Percentiles rank a stretch among this genome's conserved stretches.
Conservation (phyloP, 2,329 filamentous ascomycete genomes). For the Epichloe aotearoae region DNA sequence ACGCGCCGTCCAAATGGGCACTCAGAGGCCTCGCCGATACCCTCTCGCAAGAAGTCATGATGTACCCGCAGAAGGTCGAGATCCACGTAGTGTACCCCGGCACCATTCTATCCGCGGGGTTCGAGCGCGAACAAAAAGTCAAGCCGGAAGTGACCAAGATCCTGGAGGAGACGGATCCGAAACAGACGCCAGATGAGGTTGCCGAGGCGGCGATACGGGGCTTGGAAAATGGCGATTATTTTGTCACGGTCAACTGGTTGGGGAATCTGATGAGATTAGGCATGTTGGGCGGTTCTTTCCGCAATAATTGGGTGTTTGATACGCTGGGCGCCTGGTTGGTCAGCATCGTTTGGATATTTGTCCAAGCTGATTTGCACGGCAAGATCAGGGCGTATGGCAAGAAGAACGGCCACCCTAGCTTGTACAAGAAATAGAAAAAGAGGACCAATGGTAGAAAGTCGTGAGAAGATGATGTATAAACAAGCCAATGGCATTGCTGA, state of each 20-base stretch:
- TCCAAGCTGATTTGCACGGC: slow-evolving; percentile 39
- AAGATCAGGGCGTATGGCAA: slow-evolving; percentile 44
- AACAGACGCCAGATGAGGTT: slow-evolving; percentile 66
- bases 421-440: slow-evolving; percentile 24
- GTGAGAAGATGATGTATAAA: not conserved
- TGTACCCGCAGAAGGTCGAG: slow-evolving; percentile 75
- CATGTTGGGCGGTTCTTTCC: slow-evolving; percentile 38
- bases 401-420: slow-evolving; percentile 44
- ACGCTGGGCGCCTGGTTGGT: slow-evolving; percentile 41
- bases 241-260: slow-evolving; percentile 63
- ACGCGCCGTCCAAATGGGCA: slow-evolving; percentile 75
- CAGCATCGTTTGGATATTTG: slow-evolving; percentile 44
- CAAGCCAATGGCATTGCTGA: not conserved
- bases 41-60: slow-evolving; percentile 66
- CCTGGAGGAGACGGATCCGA: slow-evolving; percentile 68
- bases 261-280: slow-evolving; percentile 58
- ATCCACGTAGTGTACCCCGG: slow-evolving; percentile 76
- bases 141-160: slow-evolving; percentile 72
- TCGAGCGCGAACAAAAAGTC: slow-evolving; percentile 58
- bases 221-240: slow-evolving; percentile 68
- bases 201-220: slow-evolving; percentile 56
- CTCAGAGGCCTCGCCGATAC: slow-evolving; percentile 73
- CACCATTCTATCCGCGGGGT: slow-evolving; percentile 65
- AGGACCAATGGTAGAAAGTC: slow-evolving; percentile 1
- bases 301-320: slow-evolving; percentile 49